These are phyloP conservation scores for Mortierella sp. DNA, from an alignment of 371 early-diverging fungal species.

Conservation along the genomic window DNA sequence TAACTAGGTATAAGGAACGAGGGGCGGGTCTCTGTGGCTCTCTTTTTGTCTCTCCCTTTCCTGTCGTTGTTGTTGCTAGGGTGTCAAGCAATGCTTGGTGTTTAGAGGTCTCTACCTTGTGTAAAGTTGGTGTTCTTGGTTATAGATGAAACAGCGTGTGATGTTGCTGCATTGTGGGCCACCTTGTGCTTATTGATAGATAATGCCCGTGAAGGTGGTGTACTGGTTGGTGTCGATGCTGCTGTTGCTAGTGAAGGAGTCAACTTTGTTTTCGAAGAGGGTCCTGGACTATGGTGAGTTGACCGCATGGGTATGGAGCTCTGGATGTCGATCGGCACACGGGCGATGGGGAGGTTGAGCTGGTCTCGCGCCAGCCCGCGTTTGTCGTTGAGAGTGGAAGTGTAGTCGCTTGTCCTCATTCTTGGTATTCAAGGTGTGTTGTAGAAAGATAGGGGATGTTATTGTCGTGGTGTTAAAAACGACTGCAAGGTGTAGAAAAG, in stretches of 20 bases:
- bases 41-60: not conserved
- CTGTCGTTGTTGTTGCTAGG: not conserved
- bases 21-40: not conserved
- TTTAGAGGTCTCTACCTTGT: not conserved
- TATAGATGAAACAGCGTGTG: not conserved
- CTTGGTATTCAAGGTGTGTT: not conserved
- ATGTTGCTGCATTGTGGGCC: not conserved
- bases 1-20: not conserved
- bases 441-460: not conserved
- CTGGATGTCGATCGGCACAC: conserved; percentile 33
- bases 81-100: not conserved
- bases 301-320: not conserved
- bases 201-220: not conserved
- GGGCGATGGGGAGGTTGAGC: conserved; percentile 42
- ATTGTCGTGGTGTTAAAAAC: not conserved
- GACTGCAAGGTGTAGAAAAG: not conserved
- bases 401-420: conserved; percentile 25
- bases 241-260: not conserved
- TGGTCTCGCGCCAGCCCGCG: conserved; percentile 33
- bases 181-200: not conserved
- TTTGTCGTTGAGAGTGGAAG: conserved; percentile 10
- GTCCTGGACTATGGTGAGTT: not conserved
- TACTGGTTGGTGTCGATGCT: too few species aligned
- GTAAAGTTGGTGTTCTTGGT: not conserved
- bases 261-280: not conserved